Evolutionary conservation across 1,139 yeast genomes (phyloP), one percentile per base, ranked within the genome.

Genomic region (Sugiyamaella paludigena): DNA sequence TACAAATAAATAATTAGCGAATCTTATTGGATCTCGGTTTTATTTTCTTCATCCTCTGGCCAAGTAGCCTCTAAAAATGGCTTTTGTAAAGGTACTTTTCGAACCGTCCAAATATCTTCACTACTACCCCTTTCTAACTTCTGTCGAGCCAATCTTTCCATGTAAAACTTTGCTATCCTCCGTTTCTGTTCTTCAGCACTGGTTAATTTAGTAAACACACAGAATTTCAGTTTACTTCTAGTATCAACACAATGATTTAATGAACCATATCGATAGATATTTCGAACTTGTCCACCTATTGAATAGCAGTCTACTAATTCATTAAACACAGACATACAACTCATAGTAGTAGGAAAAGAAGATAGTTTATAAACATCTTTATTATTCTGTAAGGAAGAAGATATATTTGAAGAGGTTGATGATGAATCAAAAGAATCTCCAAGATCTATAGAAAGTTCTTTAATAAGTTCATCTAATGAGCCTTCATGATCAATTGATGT

Each of bases 281-380:
- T 78, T 55, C 92, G 78, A 29, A 86, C 71, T 64, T 89, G 96
- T 0, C 96, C 96, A 1, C 97, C 97, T 2, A 89, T 64, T 0
- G 96, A 86, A 70, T 87, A 88, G 65, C 98, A 91, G 44, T 80
- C 83, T 43, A 89, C 77, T 33, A 91, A 72, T 61, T 87, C 95
- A 66, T 91, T 96, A 66, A 91, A 83, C 0, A 95, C 95, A 36
- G 91, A 87, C 45, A 84, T 72, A 61, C 89, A 83, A 48, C 78
- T 76, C 86, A 83, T 81, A 27, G 64, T 66, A 7, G 70, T 66
- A 8, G 72, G 72, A 50, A 65, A 68, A 29, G 45, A 42, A 11
- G 45, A 42, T 33, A 42, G 11, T 29, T 42, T 42, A 19, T 42
- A 42, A 30, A 16, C 32, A 27, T 42, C 45, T n/a, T 29, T 8